phyloP scores from a whole-genome alignment of 106 monocot genomes.

The Acanthochlamys bracteata region DNA sequence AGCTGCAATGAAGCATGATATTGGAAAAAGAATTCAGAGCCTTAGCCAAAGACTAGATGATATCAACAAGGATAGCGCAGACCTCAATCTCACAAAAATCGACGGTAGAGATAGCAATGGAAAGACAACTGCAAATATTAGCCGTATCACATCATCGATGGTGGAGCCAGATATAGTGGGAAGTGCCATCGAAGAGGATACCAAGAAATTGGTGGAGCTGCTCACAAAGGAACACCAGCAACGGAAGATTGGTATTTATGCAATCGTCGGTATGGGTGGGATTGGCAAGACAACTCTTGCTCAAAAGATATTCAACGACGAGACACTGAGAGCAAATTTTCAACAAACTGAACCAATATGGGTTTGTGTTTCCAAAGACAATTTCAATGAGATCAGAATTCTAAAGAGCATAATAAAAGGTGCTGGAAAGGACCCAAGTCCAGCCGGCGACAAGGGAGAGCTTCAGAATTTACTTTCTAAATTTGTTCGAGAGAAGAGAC shows the following conservation, averaged over 20 bases:
- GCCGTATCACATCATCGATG: slow-evolving; percentile 2
- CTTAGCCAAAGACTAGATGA: slow-evolving; percentile 2
- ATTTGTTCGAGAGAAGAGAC: slow-evolving; percentile 11
- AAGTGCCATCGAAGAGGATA: slow-evolving; percentile 19
- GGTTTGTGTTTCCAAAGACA: slow-evolving; percentile 18
- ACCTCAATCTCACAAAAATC: slow-evolving; percentile 10
- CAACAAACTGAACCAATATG: slow-evolving; percentile 2
- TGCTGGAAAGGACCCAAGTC: slow-evolving; percentile 5
- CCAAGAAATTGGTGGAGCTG: slow-evolving; percentile 12
- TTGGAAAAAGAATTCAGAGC: slow-evolving; percentile 4
- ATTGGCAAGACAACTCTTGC: slow-evolving; percentile 46
- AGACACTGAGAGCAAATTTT: slow-evolving; percentile 4
- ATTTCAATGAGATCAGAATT: slow-evolving; percentile 15
- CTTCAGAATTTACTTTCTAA: slow-evolving; percentile 13
- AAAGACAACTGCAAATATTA: not conserved
- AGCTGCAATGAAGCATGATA: not conserved
- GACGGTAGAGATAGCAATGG: not conserved
- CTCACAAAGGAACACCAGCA: not conserved
- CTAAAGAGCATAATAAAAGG: slow-evolving; percentile 17
- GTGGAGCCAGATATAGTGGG: slow-evolving; percentile 20
- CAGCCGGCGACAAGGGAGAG: not conserved
- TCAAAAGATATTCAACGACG: slow-evolving; percentile 18
- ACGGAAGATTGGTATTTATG: slow-evolving; percentile 6
- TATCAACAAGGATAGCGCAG: slow-evolving; percentile 7
- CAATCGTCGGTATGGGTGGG: slow-evolving; percentile 28